Percentiles rank a stretch among this genome's conserved stretches.
These are phyloP conservation scores for Dalbergia oliveri DNA, from an alignment of 306 rosid species.

Conservation along the genomic window DNA sequence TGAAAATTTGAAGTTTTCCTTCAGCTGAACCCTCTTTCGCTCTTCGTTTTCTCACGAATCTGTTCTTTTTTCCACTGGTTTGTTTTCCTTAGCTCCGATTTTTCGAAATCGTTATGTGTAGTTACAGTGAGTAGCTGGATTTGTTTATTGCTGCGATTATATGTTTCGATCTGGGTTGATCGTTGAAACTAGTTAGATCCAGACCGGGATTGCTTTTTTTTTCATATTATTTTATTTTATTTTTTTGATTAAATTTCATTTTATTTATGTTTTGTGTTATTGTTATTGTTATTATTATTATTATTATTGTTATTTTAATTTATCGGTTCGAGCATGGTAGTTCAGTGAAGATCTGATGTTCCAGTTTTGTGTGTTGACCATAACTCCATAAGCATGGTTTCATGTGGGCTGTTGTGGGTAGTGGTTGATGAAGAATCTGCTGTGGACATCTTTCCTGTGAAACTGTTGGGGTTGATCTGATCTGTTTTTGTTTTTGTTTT, in stretches of 20 bases:
- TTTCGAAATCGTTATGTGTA: neutral
- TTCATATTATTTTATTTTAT: no score
- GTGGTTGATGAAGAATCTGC: constrained; percentile 36
- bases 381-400: constrained; percentile 49
- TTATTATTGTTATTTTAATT: no score
- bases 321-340: constrained; percentile 17
- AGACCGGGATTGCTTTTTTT: constrained; percentile 2
- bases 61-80: neutral
- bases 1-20: neutral
- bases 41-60: neutral
- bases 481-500: neutral
- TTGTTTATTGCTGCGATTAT: neutral
- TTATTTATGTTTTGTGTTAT: neutral
- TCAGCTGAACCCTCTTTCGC: no score
- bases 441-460: neutral
- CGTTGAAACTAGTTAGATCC: constrained; percentile 46
- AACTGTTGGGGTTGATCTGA: constrained; percentile 24
- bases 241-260: no score
- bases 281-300: neutral
- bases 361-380: constrained; percentile 47
- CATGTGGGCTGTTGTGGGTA: constrained; percentile 41
- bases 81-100: neutral
- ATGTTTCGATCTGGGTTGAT: constrained; percentile 51
- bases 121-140: neutral
- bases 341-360: constrained; percentile 8